Conservation (phyloP, 1,284 basidiomycete genomes). For the Rhodotorula mucilaginosa region DNA sequence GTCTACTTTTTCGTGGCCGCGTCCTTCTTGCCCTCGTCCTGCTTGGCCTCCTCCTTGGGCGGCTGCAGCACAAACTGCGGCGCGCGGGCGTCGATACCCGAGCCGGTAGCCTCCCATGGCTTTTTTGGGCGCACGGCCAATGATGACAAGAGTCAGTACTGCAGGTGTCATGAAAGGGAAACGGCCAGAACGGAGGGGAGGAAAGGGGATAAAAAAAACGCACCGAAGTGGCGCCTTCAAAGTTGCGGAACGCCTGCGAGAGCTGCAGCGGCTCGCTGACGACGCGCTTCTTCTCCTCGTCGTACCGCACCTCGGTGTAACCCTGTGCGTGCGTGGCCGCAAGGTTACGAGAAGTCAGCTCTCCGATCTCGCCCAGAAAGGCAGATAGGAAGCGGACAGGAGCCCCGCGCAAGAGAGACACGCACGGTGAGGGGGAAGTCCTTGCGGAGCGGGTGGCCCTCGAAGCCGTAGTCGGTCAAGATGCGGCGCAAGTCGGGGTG, state of each 20-base stretch:
- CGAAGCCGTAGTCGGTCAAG: constrained; percentile 98
- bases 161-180: too few species aligned
- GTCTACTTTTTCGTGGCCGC: constrained; percentile 21
- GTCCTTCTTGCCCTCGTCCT: constrained; percentile 45
- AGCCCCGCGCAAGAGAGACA: too few species aligned
- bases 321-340: constrained; percentile 55
- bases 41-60: constrained; percentile 50
- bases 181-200: too few species aligned
- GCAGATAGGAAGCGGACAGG: not conserved
- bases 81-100: constrained; percentile 68
- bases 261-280: constrained; percentile 97
- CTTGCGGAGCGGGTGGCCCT: constrained; percentile 95
- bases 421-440: constrained; percentile 90
- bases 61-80: constrained; percentile 52
- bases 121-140: too few species aligned
- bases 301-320: constrained; percentile 95
- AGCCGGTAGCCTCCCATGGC: constrained; percentile 96
- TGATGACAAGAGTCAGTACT: too few species aligned
- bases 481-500: constrained; percentile 98
- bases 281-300: constrained; percentile 97
- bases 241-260: constrained; percentile 98
- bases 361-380: not conserved
- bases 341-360: not conserved
- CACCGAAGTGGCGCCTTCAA: constrained; percentile 58
- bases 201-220: not conserved